Percentiles rank a stretch among this genome's conserved stretches.
Evolutionary conservation across 495 filamentous ascomycete species (phyloP).

Genomic region (Parmelia sp.): DNA sequence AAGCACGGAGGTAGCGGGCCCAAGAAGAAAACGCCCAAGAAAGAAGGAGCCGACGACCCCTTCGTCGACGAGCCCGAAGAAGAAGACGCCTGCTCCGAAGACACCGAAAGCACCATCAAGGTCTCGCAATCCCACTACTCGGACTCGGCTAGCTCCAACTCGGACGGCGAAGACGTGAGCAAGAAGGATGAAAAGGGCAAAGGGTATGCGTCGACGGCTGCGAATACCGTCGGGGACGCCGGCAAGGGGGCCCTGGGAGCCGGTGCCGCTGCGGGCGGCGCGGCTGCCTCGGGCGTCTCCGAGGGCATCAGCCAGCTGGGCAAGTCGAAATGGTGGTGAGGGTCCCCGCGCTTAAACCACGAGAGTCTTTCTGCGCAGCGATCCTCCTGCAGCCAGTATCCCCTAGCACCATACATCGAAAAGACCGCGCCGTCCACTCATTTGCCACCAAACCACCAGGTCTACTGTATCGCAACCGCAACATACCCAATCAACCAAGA

Average conservation of each 20-base stretch:
- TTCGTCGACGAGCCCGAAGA: slow-evolving; percentile 3
- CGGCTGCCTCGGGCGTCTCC: slow-evolving; percentile 1
- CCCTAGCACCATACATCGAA: too few relatives aligned
- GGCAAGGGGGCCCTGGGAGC: slow-evolving; percentile 5
- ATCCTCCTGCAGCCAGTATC: too few relatives aligned
- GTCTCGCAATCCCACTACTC: slow-evolving; percentile 7
- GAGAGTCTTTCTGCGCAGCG: too few relatives aligned
- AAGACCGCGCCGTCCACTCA: too few relatives aligned
- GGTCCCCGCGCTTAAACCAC: too few relatives aligned
- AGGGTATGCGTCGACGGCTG: background rate
- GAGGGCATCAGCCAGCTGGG: slow-evolving; percentile 5
- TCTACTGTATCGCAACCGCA: too few relatives aligned
- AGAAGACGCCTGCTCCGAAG: slow-evolving; percentile 4
- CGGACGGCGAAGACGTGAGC: background rate
- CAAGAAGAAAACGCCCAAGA: background rate
- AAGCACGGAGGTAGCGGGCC: background rate
- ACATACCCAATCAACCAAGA: too few relatives aligned
- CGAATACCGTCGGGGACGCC: background rate
- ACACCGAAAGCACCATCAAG: slow-evolving; percentile 6
- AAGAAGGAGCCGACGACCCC: slow-evolving; percentile 5
- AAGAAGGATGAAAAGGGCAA: background rate
- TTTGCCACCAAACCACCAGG: too few relatives aligned
- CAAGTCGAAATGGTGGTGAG: slow-evolving; percentile 4
- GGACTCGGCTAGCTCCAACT: slow-evolving; percentile 2
- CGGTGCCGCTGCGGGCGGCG: background rate